Evolutionary conservation across 1,284 basidiomycete genomes (phyloP).

Genomic region (Moesziomyces globuligerus): DNA sequence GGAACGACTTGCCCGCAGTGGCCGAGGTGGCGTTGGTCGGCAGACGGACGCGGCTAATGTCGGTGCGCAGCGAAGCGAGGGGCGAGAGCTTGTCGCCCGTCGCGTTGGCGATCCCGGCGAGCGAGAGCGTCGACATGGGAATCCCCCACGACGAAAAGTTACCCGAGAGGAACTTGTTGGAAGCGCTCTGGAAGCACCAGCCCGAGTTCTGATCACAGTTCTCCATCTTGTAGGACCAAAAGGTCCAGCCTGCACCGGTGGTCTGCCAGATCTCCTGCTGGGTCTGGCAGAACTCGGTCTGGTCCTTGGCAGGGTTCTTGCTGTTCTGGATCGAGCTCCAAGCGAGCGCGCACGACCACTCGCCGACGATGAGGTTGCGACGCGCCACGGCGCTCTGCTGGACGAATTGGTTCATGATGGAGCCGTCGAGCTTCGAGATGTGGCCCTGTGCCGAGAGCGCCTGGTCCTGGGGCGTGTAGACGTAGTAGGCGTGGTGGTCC

Average conservation of each 20-base stretch:
- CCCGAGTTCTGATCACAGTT: constrained; percentile 63
- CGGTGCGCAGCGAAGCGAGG: constrained; percentile 16
- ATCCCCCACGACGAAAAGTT: constrained; percentile 59
- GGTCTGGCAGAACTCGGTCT: constrained; percentile 73
- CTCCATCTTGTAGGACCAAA: constrained; percentile 75
- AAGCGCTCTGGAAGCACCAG: constrained; percentile 64
- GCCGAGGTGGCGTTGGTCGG: constrained; percentile 14
- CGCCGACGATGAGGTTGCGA: constrained; percentile 75
- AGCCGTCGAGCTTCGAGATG: constrained; percentile 56
- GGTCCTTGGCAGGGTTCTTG: constrained; percentile 70
- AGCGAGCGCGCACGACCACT: constrained; percentile 72
- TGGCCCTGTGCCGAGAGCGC: constrained; percentile 54
- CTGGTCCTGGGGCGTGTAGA: constrained; percentile 70
- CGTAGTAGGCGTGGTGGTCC: constrained; percentile 77
- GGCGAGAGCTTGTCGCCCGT: constrained; percentile 16
- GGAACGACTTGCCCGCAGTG: constrained; percentile 22
- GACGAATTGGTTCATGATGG: constrained; percentile 39
- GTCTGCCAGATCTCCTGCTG: constrained; percentile 76
- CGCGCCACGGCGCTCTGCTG: constrained; percentile 52
- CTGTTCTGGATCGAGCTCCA: constrained; percentile 72
- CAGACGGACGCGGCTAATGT: constrained; percentile 29
- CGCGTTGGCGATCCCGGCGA: constrained; percentile 5
- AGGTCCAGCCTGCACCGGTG: constrained; percentile 76
- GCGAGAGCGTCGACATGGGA: constrained; percentile 10
- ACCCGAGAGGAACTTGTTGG: constrained; percentile 46